These are phyloP conservation scores for Tephrocybe rancida DNA, from an alignment of 768 basidiomycete species.

Conservation along the genomic window DNA sequence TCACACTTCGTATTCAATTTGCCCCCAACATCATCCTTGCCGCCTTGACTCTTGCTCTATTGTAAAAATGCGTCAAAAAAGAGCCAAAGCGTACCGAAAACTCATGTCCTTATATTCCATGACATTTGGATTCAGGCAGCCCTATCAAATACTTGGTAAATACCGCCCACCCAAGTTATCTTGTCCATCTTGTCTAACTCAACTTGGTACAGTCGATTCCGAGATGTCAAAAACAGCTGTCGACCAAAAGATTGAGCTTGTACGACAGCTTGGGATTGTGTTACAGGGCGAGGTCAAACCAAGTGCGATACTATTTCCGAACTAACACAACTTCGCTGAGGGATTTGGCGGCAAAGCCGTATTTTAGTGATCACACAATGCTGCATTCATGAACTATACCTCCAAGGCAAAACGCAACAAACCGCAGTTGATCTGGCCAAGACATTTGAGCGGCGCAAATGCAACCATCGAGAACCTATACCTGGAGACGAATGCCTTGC, in stretches of 20 bases:
- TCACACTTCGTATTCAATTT: background rate
- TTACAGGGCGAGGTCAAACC: conserved; percentile 89
- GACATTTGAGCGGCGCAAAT: conserved; percentile 89
- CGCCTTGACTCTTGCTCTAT: background rate
- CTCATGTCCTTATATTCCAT: conserved; percentile 90
- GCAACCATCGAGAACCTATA: conserved; percentile 92
- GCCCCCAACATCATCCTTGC: no score
- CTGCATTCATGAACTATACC: conserved; percentile 92
- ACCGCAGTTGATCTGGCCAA: conserved; percentile 88
- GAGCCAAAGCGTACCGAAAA: conserved; percentile 93
- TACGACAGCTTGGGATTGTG: conserved; percentile 72
- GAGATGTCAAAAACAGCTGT: conserved; percentile 76
- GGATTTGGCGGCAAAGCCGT: conserved; percentile 45
- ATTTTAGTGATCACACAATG: conserved; percentile 97
- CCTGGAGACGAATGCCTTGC: conserved; percentile 81
- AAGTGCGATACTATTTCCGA: conserved; percentile 58
- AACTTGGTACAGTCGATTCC: conserved; percentile 66
- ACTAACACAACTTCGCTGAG: conserved; percentile 8
- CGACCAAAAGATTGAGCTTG: conserved; percentile 73
- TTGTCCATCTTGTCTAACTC: conserved; percentile 10
- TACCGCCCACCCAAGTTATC: conserved; percentile 11
- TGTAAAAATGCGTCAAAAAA: conserved; percentile 82
- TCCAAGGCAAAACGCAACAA: conserved; percentile 75
- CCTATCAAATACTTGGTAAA: conserved; percentile 90
- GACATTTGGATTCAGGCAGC: conserved; percentile 89